Conservation (phyloP, 2,329 filamentous ascomycete genomes). For the Phyllosticta capitalensis region DNA sequence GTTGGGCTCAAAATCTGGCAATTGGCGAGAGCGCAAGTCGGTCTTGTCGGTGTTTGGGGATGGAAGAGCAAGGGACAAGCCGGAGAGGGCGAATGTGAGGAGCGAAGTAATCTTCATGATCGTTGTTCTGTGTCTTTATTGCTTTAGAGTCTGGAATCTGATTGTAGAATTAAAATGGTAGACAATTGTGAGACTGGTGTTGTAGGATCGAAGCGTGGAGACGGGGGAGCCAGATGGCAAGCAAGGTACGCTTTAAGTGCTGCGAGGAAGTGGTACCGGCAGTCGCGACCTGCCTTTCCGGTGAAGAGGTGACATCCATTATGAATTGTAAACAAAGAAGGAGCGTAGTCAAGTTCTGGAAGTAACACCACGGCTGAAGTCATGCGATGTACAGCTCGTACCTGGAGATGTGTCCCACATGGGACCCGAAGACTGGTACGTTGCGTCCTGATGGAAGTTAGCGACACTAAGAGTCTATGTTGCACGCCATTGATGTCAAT, state of each 20-base stretch:
- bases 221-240: not conserved
- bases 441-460: not conserved
- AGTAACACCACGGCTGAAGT: not conserved
- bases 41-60: not conserved
- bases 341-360: not conserved
- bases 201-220: not conserved
- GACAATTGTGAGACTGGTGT: too few relatives aligned
- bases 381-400: not conserved
- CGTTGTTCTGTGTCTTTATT: not conserved
- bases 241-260: not conserved
- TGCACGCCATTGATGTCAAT: not conserved
- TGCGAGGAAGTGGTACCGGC: not conserved
- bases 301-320: not conserved
- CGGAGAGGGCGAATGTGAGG: not conserved
- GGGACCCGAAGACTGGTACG: not conserved
- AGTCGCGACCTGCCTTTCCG: not conserved
- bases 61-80: constrained; percentile 6
- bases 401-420: not conserved
- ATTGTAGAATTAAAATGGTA: too few relatives aligned
- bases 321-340: not conserved
- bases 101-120: constrained; percentile 7
- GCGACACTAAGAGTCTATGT: not conserved
- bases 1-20: constrained; percentile 4
- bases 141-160: not conserved
- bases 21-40: not conserved